phyloP scores from a whole-genome alignment of 1,284 basidiomycete genomes.

The Moesziomyces globuligerus region DNA sequence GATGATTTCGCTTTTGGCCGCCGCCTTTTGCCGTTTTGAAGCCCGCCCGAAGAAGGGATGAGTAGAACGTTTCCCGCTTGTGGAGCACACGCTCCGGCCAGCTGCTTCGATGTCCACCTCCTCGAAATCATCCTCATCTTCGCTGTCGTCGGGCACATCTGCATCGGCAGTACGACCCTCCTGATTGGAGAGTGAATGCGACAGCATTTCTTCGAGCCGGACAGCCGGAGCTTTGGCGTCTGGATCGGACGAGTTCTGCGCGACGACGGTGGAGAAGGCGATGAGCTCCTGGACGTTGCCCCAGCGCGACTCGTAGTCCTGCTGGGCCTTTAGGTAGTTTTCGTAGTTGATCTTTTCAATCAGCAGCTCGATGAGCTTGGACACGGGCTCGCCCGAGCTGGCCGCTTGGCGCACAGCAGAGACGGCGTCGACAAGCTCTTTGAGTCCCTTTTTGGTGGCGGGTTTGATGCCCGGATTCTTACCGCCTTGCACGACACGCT shows the following conservation, averaged over 20 bases:
- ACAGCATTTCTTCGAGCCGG: conserved; percentile 30
- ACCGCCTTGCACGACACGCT: conserved; percentile 26
- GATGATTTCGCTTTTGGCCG: conserved; percentile 31
- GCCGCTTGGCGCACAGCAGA: conserved; percentile 73
- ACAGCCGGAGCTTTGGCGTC: conserved; percentile 9
- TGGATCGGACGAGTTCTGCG: conserved; percentile 12
- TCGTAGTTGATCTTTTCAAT: conserved; percentile 76
- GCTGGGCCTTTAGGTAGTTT: conserved; percentile 75
- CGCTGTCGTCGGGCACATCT: conserved; percentile 10
- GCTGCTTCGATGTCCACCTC: conserved; percentile 60
- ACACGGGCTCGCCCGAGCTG: conserved; percentile 74
- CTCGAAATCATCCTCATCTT: conserved; percentile 60
- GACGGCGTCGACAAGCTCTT: conserved; percentile 74
- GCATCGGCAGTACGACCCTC: conserved; percentile 13
- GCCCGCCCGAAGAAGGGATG: conserved; percentile 19
- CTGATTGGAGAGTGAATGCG: conserved; percentile 34
- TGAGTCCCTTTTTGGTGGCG: conserved; percentile 75
- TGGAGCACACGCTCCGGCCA: background rate
- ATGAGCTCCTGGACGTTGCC: conserved; percentile 86
- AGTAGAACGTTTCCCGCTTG: background rate
- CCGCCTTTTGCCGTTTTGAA: background rate
- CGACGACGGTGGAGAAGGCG: conserved; percentile 54
- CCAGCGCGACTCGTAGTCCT: conserved; percentile 80
- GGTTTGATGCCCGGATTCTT: conserved; percentile 75
- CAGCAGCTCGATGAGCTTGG: conserved; percentile 75